phyloP scores from a whole-genome alignment of 1,139 yeast species.

The Yarrowia galli region DNA sequence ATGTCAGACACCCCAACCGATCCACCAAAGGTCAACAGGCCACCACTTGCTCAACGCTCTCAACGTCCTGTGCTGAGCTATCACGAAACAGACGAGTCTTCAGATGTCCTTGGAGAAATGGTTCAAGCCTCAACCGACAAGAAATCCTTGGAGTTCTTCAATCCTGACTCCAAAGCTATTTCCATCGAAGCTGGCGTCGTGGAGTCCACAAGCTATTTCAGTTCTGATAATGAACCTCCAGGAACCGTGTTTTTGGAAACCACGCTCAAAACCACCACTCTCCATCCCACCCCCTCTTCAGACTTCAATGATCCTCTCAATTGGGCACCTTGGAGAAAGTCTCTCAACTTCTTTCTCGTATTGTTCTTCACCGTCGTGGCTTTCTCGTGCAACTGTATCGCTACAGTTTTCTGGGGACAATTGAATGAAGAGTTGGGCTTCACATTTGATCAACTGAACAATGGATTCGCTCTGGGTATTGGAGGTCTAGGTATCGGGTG shows the following conservation, averaged over 20 bases:
- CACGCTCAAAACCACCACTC: background rate
- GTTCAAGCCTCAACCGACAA: background rate
- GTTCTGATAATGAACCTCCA: background rate
- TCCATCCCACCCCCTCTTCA: constrained; percentile 6
- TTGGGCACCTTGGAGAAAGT: constrained; percentile 11
- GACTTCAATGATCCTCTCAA: constrained; percentile 21
- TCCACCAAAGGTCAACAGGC: background rate
- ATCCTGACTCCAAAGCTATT: background rate
- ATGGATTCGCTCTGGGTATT: constrained; percentile 16
- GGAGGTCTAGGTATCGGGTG: constrained; percentile 22
- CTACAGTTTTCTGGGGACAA: constrained; percentile 18
- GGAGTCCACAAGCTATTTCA: background rate
- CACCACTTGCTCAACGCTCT: background rate
- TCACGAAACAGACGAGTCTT: background rate
- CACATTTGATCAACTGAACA: constrained; percentile 6
- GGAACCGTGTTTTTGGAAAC: constrained; percentile 1
- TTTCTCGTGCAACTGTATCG: constrained; percentile 12
- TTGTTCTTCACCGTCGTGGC: background rate
- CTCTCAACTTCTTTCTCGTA: constrained; percentile 11
- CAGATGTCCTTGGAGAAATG: background rate
- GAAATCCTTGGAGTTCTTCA: background rate
- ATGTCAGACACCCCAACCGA: background rate
- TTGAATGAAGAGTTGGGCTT: constrained; percentile 1
- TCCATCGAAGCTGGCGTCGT: constrained; percentile 1
- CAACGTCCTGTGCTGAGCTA: background rate